Evolutionary conservation across 345 rosid species (phyloP).

Genomic region (Ceriops decandra): DNA sequence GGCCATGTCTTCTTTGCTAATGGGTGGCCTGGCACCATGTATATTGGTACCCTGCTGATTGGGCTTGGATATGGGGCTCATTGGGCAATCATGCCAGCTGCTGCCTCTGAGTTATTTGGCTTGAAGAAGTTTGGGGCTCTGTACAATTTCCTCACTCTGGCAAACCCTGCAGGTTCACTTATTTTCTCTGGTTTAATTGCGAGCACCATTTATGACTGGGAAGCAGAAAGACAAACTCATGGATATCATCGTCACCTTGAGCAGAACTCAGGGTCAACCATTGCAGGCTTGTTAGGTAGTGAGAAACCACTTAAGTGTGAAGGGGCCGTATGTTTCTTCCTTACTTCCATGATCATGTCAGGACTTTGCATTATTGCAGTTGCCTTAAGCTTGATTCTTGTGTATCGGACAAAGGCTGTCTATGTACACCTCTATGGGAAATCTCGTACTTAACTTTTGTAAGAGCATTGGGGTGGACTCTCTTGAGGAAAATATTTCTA

Average conservation of each 20-base stretch:
- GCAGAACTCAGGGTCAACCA: constrained; percentile 18
- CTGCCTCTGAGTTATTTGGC: constrained; percentile 96
- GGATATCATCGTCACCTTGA: constrained; percentile 21
- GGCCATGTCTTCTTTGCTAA: constrained; percentile 86
- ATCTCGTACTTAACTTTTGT: constrained; percentile 11
- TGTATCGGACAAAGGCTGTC: constrained; percentile 72
- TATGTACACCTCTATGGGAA: constrained; percentile 77
- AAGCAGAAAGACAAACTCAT: constrained; percentile 82
- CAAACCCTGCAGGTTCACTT: constrained; percentile 94
- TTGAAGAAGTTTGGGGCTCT: constrained; percentile 87
- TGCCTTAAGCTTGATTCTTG: constrained; percentile 82
- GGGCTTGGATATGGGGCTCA: constrained; percentile 98
- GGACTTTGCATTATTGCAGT: constrained; percentile 74
- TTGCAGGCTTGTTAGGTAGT: constrained; percentile 26
- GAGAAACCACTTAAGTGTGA: constrained; percentile 66
- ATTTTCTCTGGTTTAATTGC: constrained; percentile 90
- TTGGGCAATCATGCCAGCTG: constrained; percentile 97
- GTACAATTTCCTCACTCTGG: constrained; percentile 92
- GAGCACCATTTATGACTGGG: constrained; percentile 76
- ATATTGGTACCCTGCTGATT: constrained; percentile 79
- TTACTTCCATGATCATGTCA: constrained; percentile 91
- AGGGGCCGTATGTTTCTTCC: constrained; percentile 86
- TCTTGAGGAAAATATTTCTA: not conserved
- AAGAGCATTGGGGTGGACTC: not conserved
- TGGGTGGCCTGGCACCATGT: constrained; percentile 93